Evolutionary conservation across 164 flowering plant species (phyloP).

Genomic region (Piper longum): DNA sequence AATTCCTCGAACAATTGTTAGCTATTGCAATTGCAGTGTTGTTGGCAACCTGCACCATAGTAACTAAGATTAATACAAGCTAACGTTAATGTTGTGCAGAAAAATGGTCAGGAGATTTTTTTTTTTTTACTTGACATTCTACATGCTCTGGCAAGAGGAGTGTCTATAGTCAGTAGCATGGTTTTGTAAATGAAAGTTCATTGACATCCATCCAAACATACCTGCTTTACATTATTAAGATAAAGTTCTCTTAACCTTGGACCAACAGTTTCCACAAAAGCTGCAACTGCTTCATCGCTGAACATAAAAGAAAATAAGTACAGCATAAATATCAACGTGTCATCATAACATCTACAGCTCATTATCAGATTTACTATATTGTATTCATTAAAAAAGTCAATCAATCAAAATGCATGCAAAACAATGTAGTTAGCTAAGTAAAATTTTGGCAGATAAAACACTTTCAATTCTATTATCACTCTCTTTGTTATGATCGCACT

Average conservation of each 20-base stretch:
- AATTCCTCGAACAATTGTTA: slow-evolving; percentile 25
- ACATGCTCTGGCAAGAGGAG: not conserved
- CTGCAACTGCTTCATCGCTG: slow-evolving; percentile 91
- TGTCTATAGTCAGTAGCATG: not conserved
- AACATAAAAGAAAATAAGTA: not conserved
- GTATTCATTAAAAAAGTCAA: no score
- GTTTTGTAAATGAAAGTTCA: not conserved
- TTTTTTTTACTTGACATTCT: not conserved
- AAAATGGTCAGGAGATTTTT: no score
- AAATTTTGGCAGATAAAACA: no score
- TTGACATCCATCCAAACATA: slow-evolving; percentile 7
- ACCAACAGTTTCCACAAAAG: slow-evolving; percentile 65
- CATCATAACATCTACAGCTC: not conserved
- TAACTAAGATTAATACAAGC: not conserved
- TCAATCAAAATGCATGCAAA: no score
- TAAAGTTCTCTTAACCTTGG: slow-evolving; percentile 47
- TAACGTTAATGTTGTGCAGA: not conserved
- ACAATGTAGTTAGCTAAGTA: no score
- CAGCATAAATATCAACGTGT: not conserved
- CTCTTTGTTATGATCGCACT: no score
- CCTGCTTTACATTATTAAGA: slow-evolving; percentile 55
- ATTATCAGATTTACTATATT: no score
- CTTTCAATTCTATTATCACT: no score
- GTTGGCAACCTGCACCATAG: slow-evolving; percentile 36
- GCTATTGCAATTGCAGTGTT: slow-evolving; percentile 59